These are phyloP conservation scores for Candida pseudoglaebosa DNA, from an alignment of 805 yeast species.

Conservation along the genomic window DNA sequence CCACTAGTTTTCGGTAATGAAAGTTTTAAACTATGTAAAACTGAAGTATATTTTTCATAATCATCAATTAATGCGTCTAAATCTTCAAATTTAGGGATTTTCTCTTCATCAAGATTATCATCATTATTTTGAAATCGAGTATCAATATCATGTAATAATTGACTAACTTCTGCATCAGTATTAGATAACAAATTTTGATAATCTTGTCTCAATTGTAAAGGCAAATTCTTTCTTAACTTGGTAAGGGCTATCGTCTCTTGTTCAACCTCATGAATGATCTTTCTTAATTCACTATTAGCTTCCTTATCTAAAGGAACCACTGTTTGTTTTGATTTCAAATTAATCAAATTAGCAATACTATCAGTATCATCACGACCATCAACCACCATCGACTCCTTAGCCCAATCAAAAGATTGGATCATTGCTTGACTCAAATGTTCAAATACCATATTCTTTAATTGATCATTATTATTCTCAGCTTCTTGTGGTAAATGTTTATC, in stretches of 20 bases:
- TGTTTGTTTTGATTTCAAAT: slow-evolving; percentile 31
- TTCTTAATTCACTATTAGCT: slow-evolving; percentile 56
- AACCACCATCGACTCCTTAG: slow-evolving; percentile 51
- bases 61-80: slow-evolving; percentile 18
- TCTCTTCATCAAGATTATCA: slow-evolving; percentile 8
- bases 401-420: slow-evolving; percentile 52
- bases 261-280: slow-evolving; percentile 57
- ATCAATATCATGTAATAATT: slow-evolving; percentile 18
- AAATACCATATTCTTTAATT: slow-evolving; percentile 43
- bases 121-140: slow-evolving; percentile 10
- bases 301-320: slow-evolving; percentile 71
- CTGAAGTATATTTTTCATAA: slow-evolving; percentile 24
- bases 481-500: slow-evolving; percentile 45
- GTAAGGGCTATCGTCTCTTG: slow-evolving; percentile 56
- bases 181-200: slow-evolving; percentile 31
- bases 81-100: slow-evolving; percentile 9
- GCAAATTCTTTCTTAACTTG: slow-evolving; percentile 50
- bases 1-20: slow-evolving; percentile 33
- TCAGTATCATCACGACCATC: slow-evolving; percentile 40
- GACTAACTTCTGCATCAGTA: slow-evolving; percentile 29
- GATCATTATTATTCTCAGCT: slow-evolving; percentile 42
- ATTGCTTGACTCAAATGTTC: slow-evolving; percentile 37
- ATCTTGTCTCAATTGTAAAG: slow-evolving; percentile 34
- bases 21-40: slow-evolving; percentile 30
- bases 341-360: slow-evolving; percentile 25